Evolutionary conservation across 441 rosid genomes (phyloP).

Genomic region (Flueggea neowawraea): DNA sequence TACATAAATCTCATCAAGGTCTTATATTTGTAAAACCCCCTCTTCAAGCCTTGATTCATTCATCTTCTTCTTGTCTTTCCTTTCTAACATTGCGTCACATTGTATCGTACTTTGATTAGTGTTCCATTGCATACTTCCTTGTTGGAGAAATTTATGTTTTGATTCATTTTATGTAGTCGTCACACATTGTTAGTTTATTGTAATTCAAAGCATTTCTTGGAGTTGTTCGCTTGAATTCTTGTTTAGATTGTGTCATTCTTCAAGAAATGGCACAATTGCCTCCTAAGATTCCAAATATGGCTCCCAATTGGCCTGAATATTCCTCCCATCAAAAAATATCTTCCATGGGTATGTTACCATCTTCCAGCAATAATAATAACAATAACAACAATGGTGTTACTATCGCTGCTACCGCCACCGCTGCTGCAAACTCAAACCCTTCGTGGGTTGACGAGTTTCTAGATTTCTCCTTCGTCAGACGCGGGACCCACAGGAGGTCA

Average conservation of each 20-base stretch:
- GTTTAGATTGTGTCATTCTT: not conserved
- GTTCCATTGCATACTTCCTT: not conserved
- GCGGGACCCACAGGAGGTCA: constrained; percentile 77
- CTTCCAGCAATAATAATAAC: constrained; percentile 1
- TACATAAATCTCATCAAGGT: constrained; percentile 4
- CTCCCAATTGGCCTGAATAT: constrained; percentile 71
- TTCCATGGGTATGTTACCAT: constrained; percentile 11
- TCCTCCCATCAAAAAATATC: constrained; percentile 34
- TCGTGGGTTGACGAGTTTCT: constrained; percentile 95
- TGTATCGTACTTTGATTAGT: not conserved
- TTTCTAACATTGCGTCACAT: not conserved
- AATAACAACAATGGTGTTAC: too few species aligned
- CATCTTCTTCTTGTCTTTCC: not conserved
- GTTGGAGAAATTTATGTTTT: too few species aligned
- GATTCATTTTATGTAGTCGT: too few species aligned
- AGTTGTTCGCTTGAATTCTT: too few species aligned
- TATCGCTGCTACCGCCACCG: constrained; percentile 1
- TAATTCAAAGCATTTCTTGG: too few species aligned
- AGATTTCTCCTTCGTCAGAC: constrained; percentile 70
- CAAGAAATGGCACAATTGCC: constrained; percentile 83
- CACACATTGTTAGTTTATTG: too few species aligned
- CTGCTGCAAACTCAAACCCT: constrained; percentile 39
- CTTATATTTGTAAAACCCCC: not conserved
- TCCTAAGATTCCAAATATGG: constrained; percentile 79
- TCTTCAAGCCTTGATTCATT: not conserved